Base-by-base conservation (phyloP, 2,329 filamentous ascomycete genomes). In the Fusarium chlamydosporum region DNA sequence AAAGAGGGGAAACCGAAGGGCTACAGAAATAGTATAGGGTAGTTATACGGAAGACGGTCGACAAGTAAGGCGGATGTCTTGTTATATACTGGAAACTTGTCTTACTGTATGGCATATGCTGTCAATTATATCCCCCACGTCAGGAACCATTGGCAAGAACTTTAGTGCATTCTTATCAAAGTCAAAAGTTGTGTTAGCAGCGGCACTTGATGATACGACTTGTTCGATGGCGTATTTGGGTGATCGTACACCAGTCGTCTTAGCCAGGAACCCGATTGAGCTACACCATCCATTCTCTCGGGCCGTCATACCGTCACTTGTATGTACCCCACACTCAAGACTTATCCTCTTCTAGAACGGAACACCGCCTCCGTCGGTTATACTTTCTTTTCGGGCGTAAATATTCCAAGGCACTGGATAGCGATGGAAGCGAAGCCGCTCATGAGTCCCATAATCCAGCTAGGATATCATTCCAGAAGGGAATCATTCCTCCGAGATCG, bases 301-400 rank as follows among this genome's bases (percentile, higher is more conserved):
- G 59, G 46, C 56, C 59, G 59, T 33, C 27, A 41, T 52, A 46
- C 59, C 59, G 59, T 53, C 50, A 53, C 11, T n/a, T 18, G 2
- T 26, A 12, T 53, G 13, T 46, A 35, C 56, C 46, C 59, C 56
- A 62, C 46, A 62, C 33, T 46, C 47, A 12, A 10, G 4, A 35
- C 59, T 62, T 62, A 7, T 40, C 59, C 40, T 6, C 4, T 62
- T 62, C 40, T 7, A 62, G 59, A 40, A 62, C 59, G 59, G 59
- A 62, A 3, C 12, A 50, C 35, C 35, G 11, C 29, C 59, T 62
- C 59, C 59, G 34, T 62, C 52, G 43, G 46, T 18, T 27, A 40
- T 23, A 54, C 18, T 37, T 26, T 43, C 18, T 31, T 35, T 55
- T 41, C 18, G 40, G 56, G 18, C 33, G 45, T 33, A 4, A 41